A percentile compares a stretch with the other conserved stretches of the same genome.
Evolutionary conservation across 345 rosid species (phyloP).

Genomic region (Eucalyptus paniculata): DNA sequence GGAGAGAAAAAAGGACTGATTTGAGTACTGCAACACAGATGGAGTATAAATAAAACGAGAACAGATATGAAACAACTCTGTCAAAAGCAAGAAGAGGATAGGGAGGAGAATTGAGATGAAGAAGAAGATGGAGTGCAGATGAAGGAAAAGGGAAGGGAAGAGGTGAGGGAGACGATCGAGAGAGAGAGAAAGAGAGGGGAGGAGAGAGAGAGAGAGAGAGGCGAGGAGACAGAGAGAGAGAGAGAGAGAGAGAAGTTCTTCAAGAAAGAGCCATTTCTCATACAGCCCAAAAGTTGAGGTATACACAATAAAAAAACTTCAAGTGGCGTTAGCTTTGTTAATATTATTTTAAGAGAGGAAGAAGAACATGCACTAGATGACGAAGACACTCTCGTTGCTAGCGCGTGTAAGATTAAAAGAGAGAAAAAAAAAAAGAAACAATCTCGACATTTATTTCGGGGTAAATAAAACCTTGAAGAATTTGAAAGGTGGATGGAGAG

Average conservation of each 20-base stretch:
- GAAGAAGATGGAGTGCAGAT: slow-evolving; percentile 1
- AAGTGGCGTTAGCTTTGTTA: background rate
- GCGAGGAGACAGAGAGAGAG: background rate
- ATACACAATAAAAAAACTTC: background rate
- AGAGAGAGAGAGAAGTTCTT: background rate
- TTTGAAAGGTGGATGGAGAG: background rate
- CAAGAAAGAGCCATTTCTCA: background rate
- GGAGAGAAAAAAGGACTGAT: background rate
- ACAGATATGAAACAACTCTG: background rate
- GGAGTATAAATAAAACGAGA: background rate
- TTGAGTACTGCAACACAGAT: background rate
- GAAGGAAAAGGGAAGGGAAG: background rate
- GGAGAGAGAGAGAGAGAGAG: background rate
- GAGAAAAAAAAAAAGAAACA: background rate
- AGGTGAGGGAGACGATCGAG: background rate
- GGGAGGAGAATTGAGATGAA: background rate
- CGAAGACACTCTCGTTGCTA: background rate
- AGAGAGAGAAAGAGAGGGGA: background rate
- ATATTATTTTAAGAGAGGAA: background rate
- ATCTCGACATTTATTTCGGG: background rate
- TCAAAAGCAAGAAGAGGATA: background rate
- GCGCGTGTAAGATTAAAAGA: background rate
- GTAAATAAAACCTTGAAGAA: background rate
- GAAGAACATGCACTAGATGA: background rate
- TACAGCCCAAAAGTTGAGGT: background rate